Evolutionary conservation across 2,329 filamentous ascomycete genomes (phyloP).

Genomic region (Coniella vitis): DNA sequence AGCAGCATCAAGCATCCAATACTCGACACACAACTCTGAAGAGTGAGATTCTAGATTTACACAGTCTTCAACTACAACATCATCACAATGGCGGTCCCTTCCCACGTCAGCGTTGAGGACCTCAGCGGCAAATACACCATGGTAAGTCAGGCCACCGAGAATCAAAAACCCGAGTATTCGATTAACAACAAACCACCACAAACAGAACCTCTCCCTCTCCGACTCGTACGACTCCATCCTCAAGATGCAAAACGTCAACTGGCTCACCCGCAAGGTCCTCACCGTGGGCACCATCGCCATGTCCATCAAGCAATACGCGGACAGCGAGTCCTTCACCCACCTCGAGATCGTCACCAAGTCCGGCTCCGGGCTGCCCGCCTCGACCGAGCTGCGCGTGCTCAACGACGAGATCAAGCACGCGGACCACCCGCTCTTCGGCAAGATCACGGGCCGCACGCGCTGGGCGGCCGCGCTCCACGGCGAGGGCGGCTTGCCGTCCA

Average conservation of each 20-base stretch:
- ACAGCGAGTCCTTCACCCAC: slow-evolving; percentile 4
- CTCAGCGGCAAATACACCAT: too few species aligned
- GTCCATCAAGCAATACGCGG: slow-evolving; percentile 10
- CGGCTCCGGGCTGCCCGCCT: neutral
- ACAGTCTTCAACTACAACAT: too few species aligned
- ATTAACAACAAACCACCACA: too few species aligned
- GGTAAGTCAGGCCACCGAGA: too few species aligned
- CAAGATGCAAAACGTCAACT: slow-evolving; percentile 17
- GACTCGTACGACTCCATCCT: slow-evolving; percentile 15
- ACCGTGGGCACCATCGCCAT: slow-evolving; percentile 13
- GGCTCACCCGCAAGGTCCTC: slow-evolving; percentile 17
- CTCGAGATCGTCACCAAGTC: neutral
- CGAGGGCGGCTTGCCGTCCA: neutral
- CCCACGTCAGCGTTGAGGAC: too few species aligned
- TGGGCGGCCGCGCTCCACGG: neutral
- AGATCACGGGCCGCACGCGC: neutral
- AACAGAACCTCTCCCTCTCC: too few species aligned
- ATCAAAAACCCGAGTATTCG: too few species aligned
- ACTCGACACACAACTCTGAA: too few species aligned
- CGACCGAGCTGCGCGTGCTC: neutral
- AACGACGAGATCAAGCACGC: neutral
- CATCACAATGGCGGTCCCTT: too few species aligned
- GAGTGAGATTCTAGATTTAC: too few species aligned
- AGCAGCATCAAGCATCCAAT: too few species aligned
- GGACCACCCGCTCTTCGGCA: neutral